A percentile compares a stretch with the other conserved stretches of the same genome.
Evolutionary conservation across 2,329 filamentous ascomycete species (phyloP).

Genomic region (Chaetomium olivaceum): DNA sequence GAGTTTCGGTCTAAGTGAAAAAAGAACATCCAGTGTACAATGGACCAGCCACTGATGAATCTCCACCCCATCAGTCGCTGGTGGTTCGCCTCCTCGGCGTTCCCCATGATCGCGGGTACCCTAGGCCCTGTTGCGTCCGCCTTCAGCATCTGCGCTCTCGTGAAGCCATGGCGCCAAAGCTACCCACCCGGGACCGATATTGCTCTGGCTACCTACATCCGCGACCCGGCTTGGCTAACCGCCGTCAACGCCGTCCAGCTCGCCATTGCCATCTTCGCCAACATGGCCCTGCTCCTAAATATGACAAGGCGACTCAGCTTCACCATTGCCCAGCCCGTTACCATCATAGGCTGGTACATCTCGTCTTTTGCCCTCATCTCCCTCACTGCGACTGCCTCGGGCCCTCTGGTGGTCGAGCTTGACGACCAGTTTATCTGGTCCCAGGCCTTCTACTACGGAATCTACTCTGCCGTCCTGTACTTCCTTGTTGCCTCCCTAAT

Average conservation of each 20-base stretch:
- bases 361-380: constrained; percentile 66
- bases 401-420: constrained; percentile 50
- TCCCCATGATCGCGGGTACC: constrained; percentile 80
- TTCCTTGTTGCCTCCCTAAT: constrained; percentile 76
- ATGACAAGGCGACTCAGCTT: constrained; percentile 81
- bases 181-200: constrained; percentile 49
- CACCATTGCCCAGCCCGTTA: constrained; percentile 62
- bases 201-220: constrained; percentile 53
- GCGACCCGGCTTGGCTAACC: constrained; percentile 73
- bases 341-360: constrained; percentile 74
- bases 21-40: neutral
- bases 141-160: constrained; percentile 83
- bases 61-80: constrained; percentile 49
- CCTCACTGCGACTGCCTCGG: constrained; percentile 65
- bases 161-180: constrained; percentile 72
- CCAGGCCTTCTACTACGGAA: constrained; percentile 83
- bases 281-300: constrained; percentile 80
- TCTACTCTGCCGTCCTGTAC: constrained; percentile 78
- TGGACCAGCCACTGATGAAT: neutral
- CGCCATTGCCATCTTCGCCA: constrained; percentile 72
- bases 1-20: constrained; percentile 20
- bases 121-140: constrained; percentile 85
- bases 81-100: constrained; percentile 65
- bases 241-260: constrained; percentile 77
- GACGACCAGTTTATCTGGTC: constrained; percentile 63